Base-by-base conservation (phyloP, 2,329 filamentous ascomycete species). In the Cadophora sp. region DNA sequence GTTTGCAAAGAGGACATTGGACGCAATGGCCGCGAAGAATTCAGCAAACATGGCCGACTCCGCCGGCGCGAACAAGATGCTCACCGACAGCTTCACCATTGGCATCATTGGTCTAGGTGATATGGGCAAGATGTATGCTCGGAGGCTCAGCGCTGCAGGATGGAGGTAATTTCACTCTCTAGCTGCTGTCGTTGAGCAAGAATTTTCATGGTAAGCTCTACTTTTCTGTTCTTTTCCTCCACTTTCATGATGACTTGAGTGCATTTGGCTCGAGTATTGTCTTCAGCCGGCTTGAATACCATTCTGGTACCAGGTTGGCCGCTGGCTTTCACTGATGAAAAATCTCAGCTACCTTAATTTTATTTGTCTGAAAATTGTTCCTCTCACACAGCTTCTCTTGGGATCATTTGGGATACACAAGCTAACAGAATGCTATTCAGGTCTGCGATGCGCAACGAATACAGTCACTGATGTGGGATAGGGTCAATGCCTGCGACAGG, bases 181-280 rank as follows among this genome's bases (percentile, higher is more conserved):
- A 75, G 81, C 66, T 71, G 67, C 39, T 71, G 59, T 69, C 72
- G 71, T 70, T 73, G 75, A 68, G 73, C 71, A 65, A 65, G 55
- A 51, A 71, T 74, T 55, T 22, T 70, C 58, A 65, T 74, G 69
- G 73, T 77, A 70, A 74, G 74, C 68, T 62, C 39, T 48, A 68
- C 64, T 71, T 69, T 67, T 56, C 47, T 33, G 51, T 64, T 22
- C 58, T 58, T 41, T 43, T 56, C 11, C 16, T 56, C 39, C 62
- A 58, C 36, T 76, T 76, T 79, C 79, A 94, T 96, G 95, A 98
- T 98, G 95, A 98, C 95, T 93, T 95, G 95, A 98, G 95, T 94
- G 95, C 95, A 98, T 98, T 98, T 98, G 95, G 95, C 95, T 98
- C 93, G 95, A 98, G 95, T 86, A 97, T 94, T 88, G 89, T 84